A percentile compares a stretch with the other conserved stretches of the same genome.
Conservation (phyloP, 495 filamentous ascomycete species). For the Aspergillus asperescens region DNA sequence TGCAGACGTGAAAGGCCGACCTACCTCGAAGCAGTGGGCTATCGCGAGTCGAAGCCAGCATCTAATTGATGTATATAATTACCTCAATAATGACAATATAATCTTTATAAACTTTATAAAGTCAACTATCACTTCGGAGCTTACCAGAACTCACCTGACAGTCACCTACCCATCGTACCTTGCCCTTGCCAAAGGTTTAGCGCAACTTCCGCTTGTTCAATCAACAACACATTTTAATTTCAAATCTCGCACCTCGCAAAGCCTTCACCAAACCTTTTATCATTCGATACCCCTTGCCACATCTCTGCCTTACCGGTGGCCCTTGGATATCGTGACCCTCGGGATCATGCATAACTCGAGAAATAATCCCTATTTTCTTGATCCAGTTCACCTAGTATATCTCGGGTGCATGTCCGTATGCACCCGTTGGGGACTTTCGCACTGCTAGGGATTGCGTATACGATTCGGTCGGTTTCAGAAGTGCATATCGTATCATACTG, state of each 20-base stretch:
- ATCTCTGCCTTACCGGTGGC: constrained; percentile 34
- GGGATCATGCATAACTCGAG: constrained; percentile 37
- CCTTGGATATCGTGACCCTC: constrained; percentile 35
- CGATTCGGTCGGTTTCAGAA: constrained; percentile 39
- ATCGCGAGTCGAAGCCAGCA: constrained; percentile 1
- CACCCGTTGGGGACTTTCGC: constrained; percentile 37
- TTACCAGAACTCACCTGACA: too few species aligned
- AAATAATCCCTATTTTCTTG: constrained; percentile 38
- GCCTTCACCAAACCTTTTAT: constrained; percentile 33
- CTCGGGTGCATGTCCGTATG: constrained; percentile 40
- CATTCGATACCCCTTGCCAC: constrained; percentile 34
- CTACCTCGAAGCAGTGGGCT: background rate
- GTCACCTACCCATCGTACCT: background rate
- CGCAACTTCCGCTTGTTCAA: constrained; percentile 37
- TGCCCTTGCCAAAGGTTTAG: constrained; percentile 29
- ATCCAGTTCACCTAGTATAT: constrained; percentile 41
- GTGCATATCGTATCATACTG: too few species aligned
- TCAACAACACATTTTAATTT: constrained; percentile 30
- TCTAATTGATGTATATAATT: background rate
- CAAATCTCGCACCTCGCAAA: constrained; percentile 31
- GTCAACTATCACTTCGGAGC: too few species aligned
- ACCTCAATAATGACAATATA: constrained; percentile 1
- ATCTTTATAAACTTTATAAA: too few species aligned
- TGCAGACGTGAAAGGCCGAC: background rate
- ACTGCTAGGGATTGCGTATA: constrained; percentile 40